Base-by-base conservation (phyloP, 2,329 filamentous ascomycete genomes). In the Talaromyces sp. region DNA sequence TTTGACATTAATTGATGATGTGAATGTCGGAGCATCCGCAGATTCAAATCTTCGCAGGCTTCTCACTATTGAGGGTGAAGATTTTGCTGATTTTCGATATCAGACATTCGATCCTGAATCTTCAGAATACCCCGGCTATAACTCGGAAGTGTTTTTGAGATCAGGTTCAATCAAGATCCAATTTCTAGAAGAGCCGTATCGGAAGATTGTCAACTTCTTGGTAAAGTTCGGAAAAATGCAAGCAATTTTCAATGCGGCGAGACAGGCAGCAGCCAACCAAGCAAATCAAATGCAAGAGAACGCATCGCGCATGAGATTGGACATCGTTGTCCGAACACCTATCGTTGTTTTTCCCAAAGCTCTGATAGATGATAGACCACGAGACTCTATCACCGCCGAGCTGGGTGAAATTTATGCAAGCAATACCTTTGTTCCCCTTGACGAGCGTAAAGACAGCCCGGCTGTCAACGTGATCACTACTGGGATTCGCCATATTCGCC, bases 221-320 rank as follows among this genome's bases (percentile, higher is more conserved):
- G 92, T 99, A 73, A 99, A 99, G 70, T 99, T 99, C 73, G 95
- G 96, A 63, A 96, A 96, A 77, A 99, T 99, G 95, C 95, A 99
- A 75, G 93, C 95, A 24, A 89, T 99, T 58, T 99, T 96, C 80
- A 99, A 99, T 71, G 93, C 95, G 49, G 95, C 96, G 13, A 86
- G 96, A 35, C 91, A 96, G 75, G 96, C 93, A 43, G 95, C 96
- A 2, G 91, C 95, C 43, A 93, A 90, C 63, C 93, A 97, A 73
- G 96, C 95, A 10, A 96, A 86, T 61, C 93, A 97, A 70, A 85
- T 99, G 6, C 95, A 98, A 70, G 89, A 98, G 70, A 93, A 87
- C 70, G 90, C 90, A 0, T 91, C 88, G 69, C 91, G 91, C 64
- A 90, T 98, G 79, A 93, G 96, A 71, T 97, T 97, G 60, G 95